Percentiles rank a stretch among this genome's conserved stretches.
phyloP scores from a whole-genome alignment of 2,329 filamentous ascomycete species.

The Leptographium lundbergii region DNA sequence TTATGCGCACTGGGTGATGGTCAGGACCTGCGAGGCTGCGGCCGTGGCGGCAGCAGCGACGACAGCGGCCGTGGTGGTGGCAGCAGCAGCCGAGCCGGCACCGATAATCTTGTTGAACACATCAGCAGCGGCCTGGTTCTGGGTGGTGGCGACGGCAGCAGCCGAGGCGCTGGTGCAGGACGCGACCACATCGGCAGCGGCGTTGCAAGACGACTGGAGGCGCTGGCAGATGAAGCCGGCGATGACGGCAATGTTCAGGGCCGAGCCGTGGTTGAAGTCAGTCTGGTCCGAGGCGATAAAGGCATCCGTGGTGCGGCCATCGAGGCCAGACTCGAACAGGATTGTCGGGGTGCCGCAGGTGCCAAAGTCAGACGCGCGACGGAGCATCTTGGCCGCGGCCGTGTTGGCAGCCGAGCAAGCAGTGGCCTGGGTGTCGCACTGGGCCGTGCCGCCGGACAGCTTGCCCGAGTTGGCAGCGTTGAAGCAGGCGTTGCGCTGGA shows the following conservation, averaged over 20 bases:
- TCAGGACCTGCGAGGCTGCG: constrained; percentile 11
- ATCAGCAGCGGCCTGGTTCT: constrained; percentile 21
- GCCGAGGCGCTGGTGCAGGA: constrained; percentile 16
- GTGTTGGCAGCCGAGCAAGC: constrained; percentile 13
- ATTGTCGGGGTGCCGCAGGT: constrained; percentile 28
- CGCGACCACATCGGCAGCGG: constrained; percentile 15
- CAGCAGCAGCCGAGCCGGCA: constrained; percentile 8
- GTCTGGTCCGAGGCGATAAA: constrained; percentile 28
- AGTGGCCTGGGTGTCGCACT: constrained; percentile 25
- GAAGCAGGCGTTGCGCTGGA: constrained; percentile 32
- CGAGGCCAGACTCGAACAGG: constrained; percentile 28
- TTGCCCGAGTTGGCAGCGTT: constrained; percentile 25
- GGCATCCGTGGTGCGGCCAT: constrained; percentile 28
- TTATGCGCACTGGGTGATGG: constrained; percentile 13
- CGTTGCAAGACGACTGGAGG: constrained; percentile 22
- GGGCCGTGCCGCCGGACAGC: constrained; percentile 17
- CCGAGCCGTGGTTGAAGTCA: constrained; percentile 33
- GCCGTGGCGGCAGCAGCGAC: constrained; percentile 3
- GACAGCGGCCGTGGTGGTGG: constrained; percentile 2
- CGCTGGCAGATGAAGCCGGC: constrained; percentile 34
- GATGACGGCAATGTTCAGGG: constrained; percentile 32
- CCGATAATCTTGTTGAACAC: constrained; percentile 20
- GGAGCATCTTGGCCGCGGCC: constrained; percentile 9
- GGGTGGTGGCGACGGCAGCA: constrained; percentile 15
- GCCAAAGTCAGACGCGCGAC: constrained; percentile 22